Evolutionary conservation across 495 filamentous ascomycete species (phyloP).

Genomic region (Daldinia grandis): DNA sequence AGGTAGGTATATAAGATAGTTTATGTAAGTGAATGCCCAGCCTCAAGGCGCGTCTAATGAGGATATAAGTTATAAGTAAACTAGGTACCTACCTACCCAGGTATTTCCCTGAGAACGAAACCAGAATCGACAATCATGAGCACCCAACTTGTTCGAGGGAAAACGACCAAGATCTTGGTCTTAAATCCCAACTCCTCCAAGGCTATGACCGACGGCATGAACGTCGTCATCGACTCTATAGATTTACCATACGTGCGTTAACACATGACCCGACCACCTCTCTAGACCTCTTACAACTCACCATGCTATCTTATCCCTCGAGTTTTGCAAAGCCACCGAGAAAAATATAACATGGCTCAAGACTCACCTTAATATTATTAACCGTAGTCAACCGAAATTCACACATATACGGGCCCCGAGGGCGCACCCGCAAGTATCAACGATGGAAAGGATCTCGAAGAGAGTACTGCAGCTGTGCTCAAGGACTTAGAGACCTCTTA

Average conservation of each 20-base stretch:
- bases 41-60: not conserved
- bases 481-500: conserved; percentile 51
- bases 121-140: conserved; percentile 38
- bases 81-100: no score
- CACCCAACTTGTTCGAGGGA: conserved; percentile 42
- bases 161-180: conserved; percentile 68
- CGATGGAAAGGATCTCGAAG: conserved; percentile 62
- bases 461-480: conserved; percentile 63
- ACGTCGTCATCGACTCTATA: conserved; percentile 67
- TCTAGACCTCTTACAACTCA: not conserved
- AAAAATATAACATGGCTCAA: not conserved
- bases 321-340: not conserved
- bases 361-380: not conserved
- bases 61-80: not conserved
- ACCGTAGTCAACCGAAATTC: conserved; percentile 51
- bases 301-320: not conserved
- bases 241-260: conserved; percentile 56
- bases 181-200: conserved; percentile 91
- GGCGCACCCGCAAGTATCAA: conserved; percentile 70
- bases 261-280: not conserved
- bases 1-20: no score
- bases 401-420: conserved; percentile 62
- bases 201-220: conserved; percentile 81
- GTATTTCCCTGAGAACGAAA: not conserved
- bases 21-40: no score